A percentile compares a stretch with the other conserved stretches of the same genome.
These are phyloP conservation scores for Stellera chamaejasme DNA, from an alignment of 345 rosid genomes.

Conservation along the genomic window DNA sequence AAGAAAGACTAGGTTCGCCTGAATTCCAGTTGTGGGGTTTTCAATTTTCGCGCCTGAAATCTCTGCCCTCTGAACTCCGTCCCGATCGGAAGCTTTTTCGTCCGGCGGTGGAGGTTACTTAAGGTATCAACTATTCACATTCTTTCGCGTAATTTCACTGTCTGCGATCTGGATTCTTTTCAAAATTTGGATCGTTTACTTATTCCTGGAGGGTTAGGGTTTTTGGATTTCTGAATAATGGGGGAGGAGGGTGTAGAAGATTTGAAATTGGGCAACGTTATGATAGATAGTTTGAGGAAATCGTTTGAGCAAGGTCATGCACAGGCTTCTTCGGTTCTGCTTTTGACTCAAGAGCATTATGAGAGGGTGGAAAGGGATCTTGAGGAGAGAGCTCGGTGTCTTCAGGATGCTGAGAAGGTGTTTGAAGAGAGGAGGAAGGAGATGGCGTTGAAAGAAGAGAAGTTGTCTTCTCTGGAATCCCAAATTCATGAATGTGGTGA, in stretches of 20 bases:
- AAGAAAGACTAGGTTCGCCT: neutral
- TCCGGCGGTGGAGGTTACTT: too few relatives aligned
- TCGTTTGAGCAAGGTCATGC: slow-evolving; percentile 8
- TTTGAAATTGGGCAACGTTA: slow-evolving; percentile 9
- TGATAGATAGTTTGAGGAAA: slow-evolving; percentile 13
- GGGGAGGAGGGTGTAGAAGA: slow-evolving; percentile 1
- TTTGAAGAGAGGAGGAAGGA: slow-evolving; percentile 1
- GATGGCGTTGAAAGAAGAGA: slow-evolving; percentile 10
- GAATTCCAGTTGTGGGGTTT: too few relatives aligned
- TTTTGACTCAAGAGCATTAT: slow-evolving; percentile 17
- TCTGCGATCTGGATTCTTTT: too few relatives aligned
- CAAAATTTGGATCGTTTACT: too few relatives aligned
- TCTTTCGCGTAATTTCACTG: too few relatives aligned
- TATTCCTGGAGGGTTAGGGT: too few relatives aligned
- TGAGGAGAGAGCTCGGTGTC: neutral
- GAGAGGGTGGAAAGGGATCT: slow-evolving; percentile 5
- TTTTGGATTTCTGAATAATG: too few relatives aligned
- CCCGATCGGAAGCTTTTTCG: too few relatives aligned
- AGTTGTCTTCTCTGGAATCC: neutral
- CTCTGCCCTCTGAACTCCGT: too few relatives aligned
- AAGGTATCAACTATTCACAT: too few relatives aligned
- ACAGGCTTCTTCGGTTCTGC: slow-evolving; percentile 21
- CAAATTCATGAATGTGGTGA: neutral
- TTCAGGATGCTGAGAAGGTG: slow-evolving; percentile 3
- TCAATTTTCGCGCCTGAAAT: too few relatives aligned